Conservation (phyloP, 139 green algal genomes). For the Trebouxia sp. region DNA sequence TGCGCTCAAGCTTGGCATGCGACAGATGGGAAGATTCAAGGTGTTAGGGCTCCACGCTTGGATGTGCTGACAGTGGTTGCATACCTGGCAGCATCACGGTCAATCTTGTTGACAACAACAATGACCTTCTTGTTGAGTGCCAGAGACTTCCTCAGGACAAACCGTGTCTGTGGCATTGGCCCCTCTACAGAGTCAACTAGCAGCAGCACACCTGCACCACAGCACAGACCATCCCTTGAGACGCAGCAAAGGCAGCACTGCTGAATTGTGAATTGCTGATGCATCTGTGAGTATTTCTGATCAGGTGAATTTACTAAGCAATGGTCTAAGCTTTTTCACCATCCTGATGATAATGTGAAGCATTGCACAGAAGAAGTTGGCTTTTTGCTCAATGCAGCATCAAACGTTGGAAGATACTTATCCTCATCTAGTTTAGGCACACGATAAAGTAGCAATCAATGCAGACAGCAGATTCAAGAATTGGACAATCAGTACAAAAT, state of each 20-base stretch:
- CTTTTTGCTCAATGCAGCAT: too few relatives aligned
- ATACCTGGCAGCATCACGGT: conserved; percentile 71
- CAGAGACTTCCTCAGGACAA: conserved; percentile 97
- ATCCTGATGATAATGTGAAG: too few relatives aligned
- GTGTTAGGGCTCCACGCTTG: too few relatives aligned
- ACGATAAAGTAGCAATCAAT: too few relatives aligned
- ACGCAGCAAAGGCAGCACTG: too few relatives aligned
- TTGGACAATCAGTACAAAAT: too few relatives aligned
- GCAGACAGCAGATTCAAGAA: background rate
- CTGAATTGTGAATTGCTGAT: background rate
- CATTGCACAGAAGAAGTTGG: too few relatives aligned
- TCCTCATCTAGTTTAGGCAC: too few relatives aligned
- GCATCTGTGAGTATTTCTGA: background rate
- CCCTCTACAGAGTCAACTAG: conserved; percentile 98
- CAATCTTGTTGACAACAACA: conserved; percentile 99
- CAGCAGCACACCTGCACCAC: conserved; percentile 85
- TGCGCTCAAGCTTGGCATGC: background rate
- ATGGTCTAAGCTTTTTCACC: background rate
- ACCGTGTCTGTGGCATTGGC: conserved; percentile 98
- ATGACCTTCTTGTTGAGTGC: conserved; percentile 94
- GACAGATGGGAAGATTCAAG: background rate
- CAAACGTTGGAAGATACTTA: too few relatives aligned
- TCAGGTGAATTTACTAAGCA: background rate
- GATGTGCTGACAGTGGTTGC: background rate
- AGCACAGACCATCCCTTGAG: too few relatives aligned